phyloP scores from a whole-genome alignment of 208 protist species.

The Wallacemonas sp. region DNA sequence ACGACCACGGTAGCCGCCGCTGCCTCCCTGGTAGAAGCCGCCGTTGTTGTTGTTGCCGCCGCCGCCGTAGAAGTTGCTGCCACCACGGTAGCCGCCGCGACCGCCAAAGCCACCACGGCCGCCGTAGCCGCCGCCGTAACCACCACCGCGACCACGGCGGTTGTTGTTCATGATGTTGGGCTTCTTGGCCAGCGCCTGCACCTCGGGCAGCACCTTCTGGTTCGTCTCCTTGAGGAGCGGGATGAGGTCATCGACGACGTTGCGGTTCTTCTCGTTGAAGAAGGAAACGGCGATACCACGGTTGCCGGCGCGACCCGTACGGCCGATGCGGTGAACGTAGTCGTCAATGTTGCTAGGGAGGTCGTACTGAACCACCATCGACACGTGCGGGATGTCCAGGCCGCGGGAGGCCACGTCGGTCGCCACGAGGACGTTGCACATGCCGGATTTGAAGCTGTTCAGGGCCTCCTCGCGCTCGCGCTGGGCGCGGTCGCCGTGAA shows the following conservation, averaged over 20 bases:
- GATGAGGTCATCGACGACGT: constrained; percentile 90
- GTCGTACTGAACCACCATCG: constrained; percentile 98
- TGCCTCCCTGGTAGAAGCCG: constrained; percentile 34
- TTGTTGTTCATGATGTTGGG: constrained; percentile 60
- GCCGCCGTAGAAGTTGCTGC: constrained; percentile 26
- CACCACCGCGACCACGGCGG: constrained; percentile 50
- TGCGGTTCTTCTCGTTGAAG: constrained; percentile 95
- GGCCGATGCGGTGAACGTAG: constrained; percentile 99
- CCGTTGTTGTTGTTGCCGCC: constrained; percentile 24
- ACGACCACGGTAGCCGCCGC: constrained; percentile 27
- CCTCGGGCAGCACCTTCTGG: constrained; percentile 71
- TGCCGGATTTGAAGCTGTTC: constrained; percentile 88
- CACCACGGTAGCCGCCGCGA: constrained; percentile 25
- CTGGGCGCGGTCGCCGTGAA: constrained; percentile 96
- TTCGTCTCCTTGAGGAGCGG: constrained; percentile 85
- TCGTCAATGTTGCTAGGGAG: constrained; percentile 98
- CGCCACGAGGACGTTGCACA: constrained; percentile 94
- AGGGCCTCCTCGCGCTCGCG: constrained; percentile 92
- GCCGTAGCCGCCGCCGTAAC: constrained; percentile 29
- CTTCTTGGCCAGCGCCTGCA: constrained; percentile 81
- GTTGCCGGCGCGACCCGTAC: constrained; percentile 99
- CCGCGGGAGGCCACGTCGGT: constrained; percentile 98
- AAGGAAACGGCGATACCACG: constrained; percentile 96
- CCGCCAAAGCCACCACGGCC: constrained; percentile 27
- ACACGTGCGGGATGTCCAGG: constrained; percentile 97